A percentile compares a stretch with the other conserved stretches of the same genome.
These are phyloP conservation scores for Heliophila coronopifolia DNA, from an alignment of 441 rosid genomes.

Conservation along the genomic window DNA sequence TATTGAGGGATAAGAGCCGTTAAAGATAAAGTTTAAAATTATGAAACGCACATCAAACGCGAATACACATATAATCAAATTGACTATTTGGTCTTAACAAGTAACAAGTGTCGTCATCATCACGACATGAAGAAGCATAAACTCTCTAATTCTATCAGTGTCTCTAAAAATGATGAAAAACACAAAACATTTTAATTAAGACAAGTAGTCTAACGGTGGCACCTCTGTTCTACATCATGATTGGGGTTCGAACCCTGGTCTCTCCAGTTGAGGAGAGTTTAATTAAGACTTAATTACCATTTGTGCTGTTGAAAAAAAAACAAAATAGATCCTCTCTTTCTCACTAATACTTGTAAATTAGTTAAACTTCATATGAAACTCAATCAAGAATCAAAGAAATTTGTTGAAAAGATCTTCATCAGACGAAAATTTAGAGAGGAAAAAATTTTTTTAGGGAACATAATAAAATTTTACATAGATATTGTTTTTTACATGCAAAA, in stretches of 20 bases:
- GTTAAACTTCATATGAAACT: background rate
- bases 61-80: constrained; percentile 20
- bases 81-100: constrained; percentile 16
- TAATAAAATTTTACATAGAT: too few relatives aligned
- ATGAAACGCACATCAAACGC: constrained; percentile 25
- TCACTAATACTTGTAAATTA: background rate
- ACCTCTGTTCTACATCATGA: too few relatives aligned
- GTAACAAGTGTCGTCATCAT: constrained; percentile 19
- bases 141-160: constrained; percentile 5
- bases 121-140: background rate
- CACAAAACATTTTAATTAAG: too few relatives aligned
- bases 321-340: too few relatives aligned
- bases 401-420: constrained; percentile 69
- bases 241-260: too few relatives aligned
- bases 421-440: too few relatives aligned
- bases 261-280: too few relatives aligned
- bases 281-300: too few relatives aligned
- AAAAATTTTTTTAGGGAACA: too few relatives aligned
- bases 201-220: too few relatives aligned
- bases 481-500: too few relatives aligned
- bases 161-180: constrained; percentile 17
- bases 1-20: constrained; percentile 23
- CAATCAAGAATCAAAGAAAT: constrained; percentile 51
- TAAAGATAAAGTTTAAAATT: constrained; percentile 12
- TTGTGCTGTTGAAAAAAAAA: too few relatives aligned